A percentile compares a stretch with the other conserved stretches of the same genome.
Conservation (phyloP, 2,329 filamentous ascomycete species). For the Alternaria viburni region DNA sequence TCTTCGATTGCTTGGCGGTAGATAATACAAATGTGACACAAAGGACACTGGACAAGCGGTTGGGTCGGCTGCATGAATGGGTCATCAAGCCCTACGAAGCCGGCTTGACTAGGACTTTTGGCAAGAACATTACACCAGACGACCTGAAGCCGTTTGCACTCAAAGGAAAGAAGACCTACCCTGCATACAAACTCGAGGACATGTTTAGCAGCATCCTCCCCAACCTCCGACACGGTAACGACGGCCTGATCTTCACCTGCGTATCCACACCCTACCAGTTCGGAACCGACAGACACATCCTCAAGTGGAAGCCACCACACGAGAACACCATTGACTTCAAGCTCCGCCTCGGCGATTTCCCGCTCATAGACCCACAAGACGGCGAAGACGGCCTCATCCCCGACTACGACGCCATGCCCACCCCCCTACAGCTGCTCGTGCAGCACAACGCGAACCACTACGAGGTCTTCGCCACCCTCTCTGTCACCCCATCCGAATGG, state of each 20-base stretch:
- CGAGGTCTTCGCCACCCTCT: conserved; percentile 67
- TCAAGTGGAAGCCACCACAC: conserved; percentile 96
- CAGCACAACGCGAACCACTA: conserved; percentile 71
- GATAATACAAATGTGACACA: conserved; percentile 78
- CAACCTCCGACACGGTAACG: conserved; percentile 86
- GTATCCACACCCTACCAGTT: conserved; percentile 82
- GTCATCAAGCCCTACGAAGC: conserved; percentile 74
- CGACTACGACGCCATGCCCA: conserved; percentile 82
- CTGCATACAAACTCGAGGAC: conserved; percentile 75
- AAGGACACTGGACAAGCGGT: conserved; percentile 82
- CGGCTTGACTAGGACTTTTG: conserved; percentile 54
- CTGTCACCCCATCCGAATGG: conserved; percentile 81
- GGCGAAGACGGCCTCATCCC: conserved; percentile 68
- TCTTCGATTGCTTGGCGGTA: conserved; percentile 90
- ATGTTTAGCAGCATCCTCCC: conserved; percentile 91
- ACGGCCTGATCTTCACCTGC: conserved; percentile 98
- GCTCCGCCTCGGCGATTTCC: conserved; percentile 75
- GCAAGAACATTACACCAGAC: conserved; percentile 59
- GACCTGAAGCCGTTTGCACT: conserved; percentile 73
- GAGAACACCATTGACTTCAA: conserved; percentile 97
- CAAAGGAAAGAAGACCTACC: conserved; percentile 87
- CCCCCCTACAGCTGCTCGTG: conserved; percentile 71
- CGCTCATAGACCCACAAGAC: conserved; percentile 71
- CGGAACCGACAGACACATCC: conserved; percentile 89
- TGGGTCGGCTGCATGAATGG: conserved; percentile 82